phyloP scores from a whole-genome alignment of 208 protist genomes.

The Crithidia fasciculata region DNA sequence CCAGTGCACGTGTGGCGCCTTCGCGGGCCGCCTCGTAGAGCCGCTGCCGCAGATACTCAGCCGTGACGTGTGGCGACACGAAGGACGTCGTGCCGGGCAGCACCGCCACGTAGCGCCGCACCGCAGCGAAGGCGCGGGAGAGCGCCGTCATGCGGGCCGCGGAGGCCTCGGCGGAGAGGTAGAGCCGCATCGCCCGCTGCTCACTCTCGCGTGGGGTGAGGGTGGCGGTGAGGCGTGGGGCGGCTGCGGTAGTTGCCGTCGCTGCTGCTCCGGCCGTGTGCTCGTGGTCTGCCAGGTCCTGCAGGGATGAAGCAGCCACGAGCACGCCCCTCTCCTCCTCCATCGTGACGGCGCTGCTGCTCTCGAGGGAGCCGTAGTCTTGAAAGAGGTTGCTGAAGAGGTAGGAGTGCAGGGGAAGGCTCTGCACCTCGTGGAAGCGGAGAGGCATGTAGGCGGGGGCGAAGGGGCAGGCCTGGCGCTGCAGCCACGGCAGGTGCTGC shows the following conservation, averaged over 20 bases:
- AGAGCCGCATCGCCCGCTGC: constrained; percentile 39
- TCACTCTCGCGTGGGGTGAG: not conserved
- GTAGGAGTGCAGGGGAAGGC: constrained; percentile 73
- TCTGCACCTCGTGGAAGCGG: constrained; percentile 42
- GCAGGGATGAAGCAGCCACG: not conserved
- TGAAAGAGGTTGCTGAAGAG: constrained; percentile 76
- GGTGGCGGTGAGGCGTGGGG: not conserved
- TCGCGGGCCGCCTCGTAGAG: constrained; percentile 37
- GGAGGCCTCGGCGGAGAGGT: constrained; percentile 57
- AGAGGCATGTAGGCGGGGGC: constrained; percentile 71
- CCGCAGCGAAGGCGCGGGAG: constrained; percentile 68
- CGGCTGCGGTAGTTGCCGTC: not conserved
- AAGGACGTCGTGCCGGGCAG: constrained; percentile 41
- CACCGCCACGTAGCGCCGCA: constrained; percentile 60
- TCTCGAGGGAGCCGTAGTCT: constrained; percentile 19
- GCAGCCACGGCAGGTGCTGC: constrained; percentile 72
- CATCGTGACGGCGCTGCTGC: constrained; percentile 16
- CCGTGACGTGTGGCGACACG: constrained; percentile 63
- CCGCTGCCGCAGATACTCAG: constrained; percentile 73
- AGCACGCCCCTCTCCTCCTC: constrained; percentile 1
- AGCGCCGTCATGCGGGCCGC: constrained; percentile 70
- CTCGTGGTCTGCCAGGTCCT: not conserved
- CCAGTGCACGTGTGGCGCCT: not conserved
- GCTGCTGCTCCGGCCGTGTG: not conserved
- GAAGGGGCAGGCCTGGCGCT: constrained; percentile 61